phyloP scores from a whole-genome alignment of 192 early-diverging fungal genomes.

The Linnemannia exigua region DNA sequence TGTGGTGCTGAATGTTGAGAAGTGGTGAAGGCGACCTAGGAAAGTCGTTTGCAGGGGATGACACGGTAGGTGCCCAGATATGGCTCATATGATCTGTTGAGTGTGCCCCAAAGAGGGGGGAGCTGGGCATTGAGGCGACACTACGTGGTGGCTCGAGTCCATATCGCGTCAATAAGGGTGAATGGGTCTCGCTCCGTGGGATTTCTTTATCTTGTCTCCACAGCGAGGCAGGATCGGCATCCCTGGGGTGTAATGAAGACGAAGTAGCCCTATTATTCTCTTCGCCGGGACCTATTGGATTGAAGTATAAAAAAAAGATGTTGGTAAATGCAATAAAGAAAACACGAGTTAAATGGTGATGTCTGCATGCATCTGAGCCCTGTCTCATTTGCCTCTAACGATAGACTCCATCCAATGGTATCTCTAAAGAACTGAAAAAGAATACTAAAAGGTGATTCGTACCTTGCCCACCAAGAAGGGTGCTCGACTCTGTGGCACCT shows the following conservation, averaged over 20 bases:
- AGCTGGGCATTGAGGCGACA: constrained; percentile 56
- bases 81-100: constrained; percentile 55
- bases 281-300: constrained; percentile 15
- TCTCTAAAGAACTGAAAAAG: neutral
- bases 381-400: constrained; percentile 9
- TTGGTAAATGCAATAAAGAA: constrained; percentile 1
- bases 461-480: constrained; percentile 24
- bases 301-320: neutral
- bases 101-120: constrained; percentile 45
- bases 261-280: constrained; percentile 27
- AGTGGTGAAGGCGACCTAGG: constrained; percentile 71
- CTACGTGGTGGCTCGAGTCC: constrained; percentile 36
- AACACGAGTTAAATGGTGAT: constrained; percentile 6
- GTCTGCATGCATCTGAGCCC: constrained; percentile 40
- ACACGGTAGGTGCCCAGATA: constrained; percentile 51
- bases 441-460: neutral
- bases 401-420: neutral
- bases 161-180: constrained; percentile 39
- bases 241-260: constrained; percentile 34
- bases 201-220: constrained; percentile 56
- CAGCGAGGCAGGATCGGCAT: constrained; percentile 22
- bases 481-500: constrained; percentile 15
- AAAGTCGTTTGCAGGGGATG: constrained; percentile 62
- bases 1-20: constrained; percentile 61
- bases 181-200: constrained; percentile 41